phyloP scores from a whole-genome alignment of 192 early-diverging fungal species.

The Dispira simplex region DNA sequence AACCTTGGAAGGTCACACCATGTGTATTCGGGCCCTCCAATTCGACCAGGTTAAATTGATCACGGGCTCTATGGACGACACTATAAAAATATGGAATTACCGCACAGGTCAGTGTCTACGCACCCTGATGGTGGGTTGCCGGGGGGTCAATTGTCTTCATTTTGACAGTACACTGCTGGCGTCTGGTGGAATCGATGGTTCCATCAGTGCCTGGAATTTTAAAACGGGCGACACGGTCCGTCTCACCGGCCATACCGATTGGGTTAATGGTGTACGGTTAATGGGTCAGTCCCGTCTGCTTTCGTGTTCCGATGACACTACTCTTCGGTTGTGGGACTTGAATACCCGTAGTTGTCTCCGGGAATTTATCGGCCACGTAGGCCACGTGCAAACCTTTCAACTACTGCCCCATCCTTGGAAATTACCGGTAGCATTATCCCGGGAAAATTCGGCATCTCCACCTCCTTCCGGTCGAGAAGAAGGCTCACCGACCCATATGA shows the following conservation, averaged over 20 bases:
- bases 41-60: slow-evolving; percentile 92
- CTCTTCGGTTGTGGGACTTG: slow-evolving; percentile 74
- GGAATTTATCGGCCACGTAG: slow-evolving; percentile 51
- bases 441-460: not conserved
- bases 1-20: slow-evolving; percentile 68
- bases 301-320: slow-evolving; percentile 81
- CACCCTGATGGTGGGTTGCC: slow-evolving; percentile 29
- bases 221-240: slow-evolving; percentile 38
- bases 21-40: slow-evolving; percentile 75
- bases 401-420: slow-evolving; percentile 5
- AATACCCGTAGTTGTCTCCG: slow-evolving; percentile 47
- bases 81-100: slow-evolving; percentile 86
- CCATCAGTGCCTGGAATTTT: slow-evolving; percentile 81
- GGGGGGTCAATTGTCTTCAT: slow-evolving; percentile 70
- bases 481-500: not conserved
- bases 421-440: not conserved
- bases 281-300: slow-evolving; percentile 46
- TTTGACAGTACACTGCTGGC: slow-evolving; percentile 63
- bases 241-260: slow-evolving; percentile 66
- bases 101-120: slow-evolving; percentile 77
- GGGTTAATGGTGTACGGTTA: slow-evolving; percentile 84
- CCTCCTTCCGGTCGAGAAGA: not conserved
- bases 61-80: slow-evolving; percentile 83
- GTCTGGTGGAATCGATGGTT: slow-evolving; percentile 69
- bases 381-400: slow-evolving; percentile 52